Evolutionary conservation across 805 yeast species (phyloP).

Genomic region (Candida coleopterorum): DNA sequence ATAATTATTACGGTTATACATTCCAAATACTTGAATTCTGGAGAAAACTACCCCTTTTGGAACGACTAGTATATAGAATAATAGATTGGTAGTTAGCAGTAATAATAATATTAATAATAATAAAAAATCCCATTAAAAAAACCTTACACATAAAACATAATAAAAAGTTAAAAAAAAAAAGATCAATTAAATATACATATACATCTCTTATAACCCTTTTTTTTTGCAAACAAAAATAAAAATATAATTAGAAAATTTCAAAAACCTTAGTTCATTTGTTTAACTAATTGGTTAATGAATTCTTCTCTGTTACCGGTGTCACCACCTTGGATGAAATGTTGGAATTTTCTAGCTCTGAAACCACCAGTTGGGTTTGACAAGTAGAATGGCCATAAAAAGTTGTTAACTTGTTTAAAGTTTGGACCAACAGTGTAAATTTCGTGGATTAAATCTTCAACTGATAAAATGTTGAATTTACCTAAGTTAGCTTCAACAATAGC

Average conservation of each 20-base stretch:
- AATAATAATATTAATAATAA: no score
- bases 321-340: slow-evolving; percentile 97
- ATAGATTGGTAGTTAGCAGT: slow-evolving; percentile 3
- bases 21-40: slow-evolving; percentile 20
- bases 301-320: slow-evolving; percentile 98
- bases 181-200: slow-evolving; percentile 3
- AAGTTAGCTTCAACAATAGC: slow-evolving; percentile 80
- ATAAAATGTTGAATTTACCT: slow-evolving; percentile 90
- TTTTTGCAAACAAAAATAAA: slow-evolving; percentile 3
- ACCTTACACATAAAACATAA: slow-evolving; percentile 5
- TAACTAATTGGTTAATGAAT: slow-evolving; percentile 89
- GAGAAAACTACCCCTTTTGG: slow-evolving; percentile 29
- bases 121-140: slow-evolving; percentile 3
- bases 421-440: slow-evolving; percentile 96
- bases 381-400: slow-evolving; percentile 98
- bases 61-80: slow-evolving; percentile 21
- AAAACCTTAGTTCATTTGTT: slow-evolving; percentile 77
- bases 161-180: slow-evolving; percentile 1
- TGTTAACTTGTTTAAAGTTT: slow-evolving; percentile 97
- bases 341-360: slow-evolving; percentile 97
- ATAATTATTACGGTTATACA: slow-evolving; percentile 11
- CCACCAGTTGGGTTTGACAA: slow-evolving; percentile 96
- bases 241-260: not conserved
- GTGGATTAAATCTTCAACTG: slow-evolving; percentile 92
- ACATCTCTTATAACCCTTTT: slow-evolving; percentile 4